These are phyloP conservation scores for Colletotrichum somersetense DNA, from an alignment of 2,329 filamentous ascomycete genomes.

Conservation along the genomic window DNA sequence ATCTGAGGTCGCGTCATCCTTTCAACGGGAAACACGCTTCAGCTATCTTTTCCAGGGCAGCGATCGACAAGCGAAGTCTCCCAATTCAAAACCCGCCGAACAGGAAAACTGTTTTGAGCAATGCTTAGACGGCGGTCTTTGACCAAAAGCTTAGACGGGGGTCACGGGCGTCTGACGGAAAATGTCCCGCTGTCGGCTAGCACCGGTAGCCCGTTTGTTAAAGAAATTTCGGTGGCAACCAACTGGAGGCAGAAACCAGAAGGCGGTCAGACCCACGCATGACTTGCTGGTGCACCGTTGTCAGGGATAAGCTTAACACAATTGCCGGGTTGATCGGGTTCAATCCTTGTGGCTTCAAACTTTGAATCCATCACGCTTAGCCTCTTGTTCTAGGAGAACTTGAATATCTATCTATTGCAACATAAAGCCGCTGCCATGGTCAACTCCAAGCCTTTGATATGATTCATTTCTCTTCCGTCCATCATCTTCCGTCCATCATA, in stretches of 20 bases:
- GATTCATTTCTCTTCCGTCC: slow-evolving; percentile 24
- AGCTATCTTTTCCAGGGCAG: slow-evolving; percentile 1
- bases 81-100: slow-evolving; percentile 23
- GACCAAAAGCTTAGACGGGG: slow-evolving; percentile 13
- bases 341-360: slow-evolving; percentile 18
- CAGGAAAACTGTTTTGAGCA: slow-evolving; percentile 14
- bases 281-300: slow-evolving; percentile 22
- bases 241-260: slow-evolving; percentile 29
- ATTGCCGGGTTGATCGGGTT: slow-evolving; percentile 16
- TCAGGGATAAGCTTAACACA: slow-evolving; percentile 37
- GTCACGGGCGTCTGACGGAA: slow-evolving; percentile 18
- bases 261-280: slow-evolving; percentile 39
- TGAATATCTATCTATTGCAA: slow-evolving; percentile 32
- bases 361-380: background rate
- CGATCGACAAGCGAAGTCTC: slow-evolving; percentile 2
- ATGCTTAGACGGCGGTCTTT: slow-evolving; percentile 16
- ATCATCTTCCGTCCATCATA: slow-evolving; percentile 32
- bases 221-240: slow-evolving; percentile 38
- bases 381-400: slow-evolving; percentile 5
- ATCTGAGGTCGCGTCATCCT: slow-evolving; percentile 63
- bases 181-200: slow-evolving; percentile 36
- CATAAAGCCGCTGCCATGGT: slow-evolving; percentile 19
- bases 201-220: slow-evolving; percentile 24
- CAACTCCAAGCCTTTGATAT: slow-evolving; percentile 22
- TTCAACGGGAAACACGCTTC: slow-evolving; percentile 1